A percentile compares a stretch with the other conserved stretches of the same genome.
phyloP scores from a whole-genome alignment of 352 stramenopile species.

The Globisporangium middletonii region DNA sequence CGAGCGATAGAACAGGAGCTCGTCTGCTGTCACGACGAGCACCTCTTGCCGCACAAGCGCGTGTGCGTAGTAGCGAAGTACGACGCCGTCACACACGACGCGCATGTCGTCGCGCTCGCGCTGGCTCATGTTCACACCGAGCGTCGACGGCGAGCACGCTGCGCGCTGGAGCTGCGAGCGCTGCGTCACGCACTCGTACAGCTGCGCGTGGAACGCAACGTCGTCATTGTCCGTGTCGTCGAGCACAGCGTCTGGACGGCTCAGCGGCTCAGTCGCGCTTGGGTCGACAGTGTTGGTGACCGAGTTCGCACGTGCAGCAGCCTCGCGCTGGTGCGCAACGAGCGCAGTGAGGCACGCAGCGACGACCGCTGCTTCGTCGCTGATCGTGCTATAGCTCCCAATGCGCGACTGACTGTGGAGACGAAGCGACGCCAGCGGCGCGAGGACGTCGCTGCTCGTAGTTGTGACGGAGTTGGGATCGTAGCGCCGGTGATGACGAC shows the following conservation, averaged over 20 bases:
- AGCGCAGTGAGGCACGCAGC: constrained; percentile 20
- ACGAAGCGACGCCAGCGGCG: constrained; percentile 27
- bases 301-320: constrained; percentile 13
- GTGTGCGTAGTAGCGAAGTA: constrained; percentile 62
- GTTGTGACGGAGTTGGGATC: background rate
- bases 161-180: constrained; percentile 36
- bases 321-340: constrained; percentile 4
- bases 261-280: no score
- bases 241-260: no score
- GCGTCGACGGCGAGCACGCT: constrained; percentile 36
- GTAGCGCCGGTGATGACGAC: background rate
- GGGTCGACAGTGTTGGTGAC: background rate
- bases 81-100: constrained; percentile 58
- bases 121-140: constrained; percentile 65
- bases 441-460: constrained; percentile 15
- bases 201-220: constrained; percentile 36
- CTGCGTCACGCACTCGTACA: constrained; percentile 57
- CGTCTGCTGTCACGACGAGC: constrained; percentile 48
- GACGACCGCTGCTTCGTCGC: constrained; percentile 39
- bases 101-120: constrained; percentile 48
- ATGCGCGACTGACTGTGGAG: constrained; percentile 70
- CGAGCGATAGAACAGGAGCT: constrained; percentile 63
- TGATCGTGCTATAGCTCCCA: constrained; percentile 71
- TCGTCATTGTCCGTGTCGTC: constrained; percentile 10
- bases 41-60: constrained; percentile 70